Evolutionary conservation across 1,284 basidiomycete species (phyloP).

Genomic region (Ustilago shanxiensis): DNA sequence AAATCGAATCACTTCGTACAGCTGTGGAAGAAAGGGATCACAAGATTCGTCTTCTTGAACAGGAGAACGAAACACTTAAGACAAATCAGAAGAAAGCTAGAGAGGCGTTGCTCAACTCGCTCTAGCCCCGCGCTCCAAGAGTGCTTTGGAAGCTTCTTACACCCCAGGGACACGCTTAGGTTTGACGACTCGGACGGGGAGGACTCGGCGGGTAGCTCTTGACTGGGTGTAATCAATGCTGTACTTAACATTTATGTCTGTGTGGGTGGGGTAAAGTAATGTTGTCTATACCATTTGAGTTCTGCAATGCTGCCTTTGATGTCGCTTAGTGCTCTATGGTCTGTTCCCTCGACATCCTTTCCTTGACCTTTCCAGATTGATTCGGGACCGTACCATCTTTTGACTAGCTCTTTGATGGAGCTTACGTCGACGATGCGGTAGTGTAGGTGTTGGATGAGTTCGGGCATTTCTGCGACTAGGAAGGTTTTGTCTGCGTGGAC

Average conservation of each 20-base stretch:
- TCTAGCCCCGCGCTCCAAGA: conserved; percentile 3
- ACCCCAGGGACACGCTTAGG: no score
- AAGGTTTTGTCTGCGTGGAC: conserved; percentile 83
- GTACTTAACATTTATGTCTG: no score
- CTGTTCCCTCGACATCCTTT: not conserved
- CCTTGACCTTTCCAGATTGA: conserved; percentile 30
- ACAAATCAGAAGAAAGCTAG: conserved; percentile 48
- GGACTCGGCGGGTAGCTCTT: no score
- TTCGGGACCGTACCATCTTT: conserved; percentile 79
- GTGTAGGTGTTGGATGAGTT: conserved; percentile 72
- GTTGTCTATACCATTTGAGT: conserved; percentile 70
- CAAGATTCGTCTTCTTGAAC: conserved; percentile 61
- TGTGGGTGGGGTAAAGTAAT: not conserved
- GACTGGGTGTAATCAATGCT: no score
- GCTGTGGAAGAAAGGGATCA: conserved; percentile 57
- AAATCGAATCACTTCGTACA: conserved; percentile 50
- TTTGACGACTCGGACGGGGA: no score
- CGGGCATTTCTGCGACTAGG: conserved; percentile 81
- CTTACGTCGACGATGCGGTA: conserved; percentile 74
- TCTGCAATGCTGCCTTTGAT: conserved; percentile 80
- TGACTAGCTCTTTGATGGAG: conserved; percentile 83
- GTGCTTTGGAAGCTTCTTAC: no score
- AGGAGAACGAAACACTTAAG: conserved; percentile 62
- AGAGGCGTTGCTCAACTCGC: conserved; percentile 40
- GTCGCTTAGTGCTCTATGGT: conserved; percentile 79